phyloP scores from a whole-genome alignment of 108 stramenopile genomes.

The Conticribra guillardii region DNA sequence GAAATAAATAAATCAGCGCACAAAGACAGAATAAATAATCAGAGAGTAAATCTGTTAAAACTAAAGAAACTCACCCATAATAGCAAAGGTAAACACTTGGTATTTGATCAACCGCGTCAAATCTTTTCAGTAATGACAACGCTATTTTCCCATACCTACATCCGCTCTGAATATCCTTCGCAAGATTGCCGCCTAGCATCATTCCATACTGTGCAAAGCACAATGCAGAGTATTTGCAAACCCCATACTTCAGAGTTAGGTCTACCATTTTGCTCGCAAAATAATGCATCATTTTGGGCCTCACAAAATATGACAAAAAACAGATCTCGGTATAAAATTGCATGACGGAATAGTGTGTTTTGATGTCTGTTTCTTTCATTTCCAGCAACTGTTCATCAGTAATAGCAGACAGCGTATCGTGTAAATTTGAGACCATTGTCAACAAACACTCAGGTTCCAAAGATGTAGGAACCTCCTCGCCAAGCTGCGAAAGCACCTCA shows the following conservation, averaged over 20 bases:
- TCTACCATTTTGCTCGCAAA: neutral
- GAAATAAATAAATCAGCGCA: no score
- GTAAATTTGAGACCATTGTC: neutral
- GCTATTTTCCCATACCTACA: neutral
- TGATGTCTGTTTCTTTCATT: conserved; percentile 2
- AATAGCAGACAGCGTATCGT: neutral
- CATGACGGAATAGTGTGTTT: neutral
- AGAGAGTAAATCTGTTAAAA: no score
- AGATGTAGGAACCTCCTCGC: neutral
- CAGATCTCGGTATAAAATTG: neutral
- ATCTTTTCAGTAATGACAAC: neutral
- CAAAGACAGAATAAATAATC: no score
- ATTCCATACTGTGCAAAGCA: neutral
- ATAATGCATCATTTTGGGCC: neutral
- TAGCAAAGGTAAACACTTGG: neutral
- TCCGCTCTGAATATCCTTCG: neutral
- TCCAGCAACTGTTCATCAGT: neutral
- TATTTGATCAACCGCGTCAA: neutral
- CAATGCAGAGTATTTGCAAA: neutral
- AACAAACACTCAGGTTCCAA: neutral
- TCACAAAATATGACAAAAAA: neutral
- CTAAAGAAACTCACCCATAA: neutral
- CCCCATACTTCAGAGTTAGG: neutral
- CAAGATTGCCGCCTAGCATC: neutral
- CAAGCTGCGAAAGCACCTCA: conserved; percentile 4